These are phyloP conservation scores for Nannochloropsis oceanica DNA, from an alignment of 108 stramenopile genomes.

Conservation along the genomic window DNA sequence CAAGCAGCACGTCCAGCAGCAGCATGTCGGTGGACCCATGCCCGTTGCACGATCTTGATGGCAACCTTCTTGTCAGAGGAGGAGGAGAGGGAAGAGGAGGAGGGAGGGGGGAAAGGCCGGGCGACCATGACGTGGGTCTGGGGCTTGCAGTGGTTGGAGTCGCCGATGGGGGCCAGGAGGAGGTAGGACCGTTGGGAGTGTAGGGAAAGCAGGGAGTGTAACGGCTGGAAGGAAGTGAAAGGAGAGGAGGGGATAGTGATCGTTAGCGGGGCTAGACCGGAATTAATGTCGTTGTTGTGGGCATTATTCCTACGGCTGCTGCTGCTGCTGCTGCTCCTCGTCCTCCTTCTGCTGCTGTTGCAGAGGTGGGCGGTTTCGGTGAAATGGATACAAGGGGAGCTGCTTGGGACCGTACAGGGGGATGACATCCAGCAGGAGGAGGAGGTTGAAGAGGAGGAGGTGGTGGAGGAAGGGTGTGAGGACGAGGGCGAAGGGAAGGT, in stretches of 20 bases:
- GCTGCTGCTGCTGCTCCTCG: too few relatives aligned
- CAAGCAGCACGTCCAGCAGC: neutral
- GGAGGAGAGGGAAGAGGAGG: neutral
- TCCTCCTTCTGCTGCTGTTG: too few relatives aligned
- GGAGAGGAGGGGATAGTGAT: neutral
- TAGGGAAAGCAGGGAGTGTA: neutral
- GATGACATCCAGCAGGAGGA: neutral
- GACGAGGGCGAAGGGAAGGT: neutral
- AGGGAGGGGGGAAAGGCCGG: neutral
- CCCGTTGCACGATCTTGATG: neutral
- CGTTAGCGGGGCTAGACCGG: neutral
- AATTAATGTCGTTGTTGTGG: neutral
- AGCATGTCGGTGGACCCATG: neutral
- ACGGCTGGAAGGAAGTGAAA: neutral
- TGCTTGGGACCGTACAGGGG: neutral
- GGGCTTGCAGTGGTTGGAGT: neutral
- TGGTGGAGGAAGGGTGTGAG: neutral
- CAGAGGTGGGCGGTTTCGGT: too few relatives aligned
- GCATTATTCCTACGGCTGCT: neutral
- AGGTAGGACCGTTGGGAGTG: neutral
- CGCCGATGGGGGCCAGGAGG: neutral
- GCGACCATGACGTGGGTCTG: neutral
- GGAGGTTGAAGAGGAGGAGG: neutral
- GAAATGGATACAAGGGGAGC: too few relatives aligned
- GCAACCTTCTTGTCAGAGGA: neutral